Evolutionary conservation across 257 asterid genomes (phyloP), one percentile per base, ranked within the genome.

Genomic region (Lithospermum erythrorhizon): DNA sequence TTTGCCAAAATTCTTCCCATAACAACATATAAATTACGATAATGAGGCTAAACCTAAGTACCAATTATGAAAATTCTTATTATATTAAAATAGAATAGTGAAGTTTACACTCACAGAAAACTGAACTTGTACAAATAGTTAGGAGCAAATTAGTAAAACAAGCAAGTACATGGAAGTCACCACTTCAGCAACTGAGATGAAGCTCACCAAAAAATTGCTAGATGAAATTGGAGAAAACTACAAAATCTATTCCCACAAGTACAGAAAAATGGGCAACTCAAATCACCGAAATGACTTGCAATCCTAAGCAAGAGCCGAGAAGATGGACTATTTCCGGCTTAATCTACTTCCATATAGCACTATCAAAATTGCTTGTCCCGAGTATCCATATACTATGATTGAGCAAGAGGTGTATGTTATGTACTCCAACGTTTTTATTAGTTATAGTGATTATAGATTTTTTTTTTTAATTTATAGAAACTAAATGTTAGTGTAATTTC

Each of bases 191-290:
- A 61, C 71, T 65, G 78, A 73, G 68, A 61, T 65, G 17, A 57
- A 32, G 41, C 75, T 56, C 80, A 60, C 76, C 72, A 68, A 77
- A 75, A 83, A 75, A 27, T 53, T 61, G 68, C 27, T 21, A 54
- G 63, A 21, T 62, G 45, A 53, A 72, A 60, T 49, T 27, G 32
- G 55, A 61, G 64, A 23, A 15, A 56, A 65, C 18, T 63, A 64
- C 75, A 76, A 80, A 72, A 70, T 75, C 66, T 70, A 81, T 76
- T 71, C 82, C 63, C 75, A 54, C 41, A 29, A 35, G 16, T 66
- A 73, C 49, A 49, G 29, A 32, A 18, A 69, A 48, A 57, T 58
- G 58, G 21, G 72, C 17, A 32, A 21, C 64, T 32, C 63, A 59
- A 58, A 60, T 64, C 47, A 62, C 29, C 65, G 48, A 59, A 65